Base-by-base conservation (phyloP, 2,329 filamentous ascomycete species). In the Fusarium cyanostomum region DNA sequence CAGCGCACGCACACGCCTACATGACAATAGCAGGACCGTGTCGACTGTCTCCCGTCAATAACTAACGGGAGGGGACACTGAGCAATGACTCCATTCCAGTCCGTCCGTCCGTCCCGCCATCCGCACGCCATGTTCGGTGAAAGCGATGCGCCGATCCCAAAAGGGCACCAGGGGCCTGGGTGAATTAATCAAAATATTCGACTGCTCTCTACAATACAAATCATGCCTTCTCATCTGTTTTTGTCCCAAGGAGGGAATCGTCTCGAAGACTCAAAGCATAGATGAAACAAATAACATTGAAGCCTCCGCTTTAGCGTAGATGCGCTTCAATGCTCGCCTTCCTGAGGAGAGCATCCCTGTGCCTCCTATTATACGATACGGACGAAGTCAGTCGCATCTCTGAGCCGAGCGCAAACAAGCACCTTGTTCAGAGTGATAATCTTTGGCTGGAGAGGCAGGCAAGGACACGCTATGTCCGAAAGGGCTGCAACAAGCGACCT, bases 231-330 rank as follows among this genome's bases (percentile, higher is more conserved):
- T 56, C 51, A 44, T 53, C 52, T 62, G 41, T 66, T 59, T 55
- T 59, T 51, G 59, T 68, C 62, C 59, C 46, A 45, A 63, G 43
- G 41, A 57, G 66, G 57, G 51, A 59, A 54, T 53, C 41, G 45
- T 52, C 60, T 52, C 37, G 41, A 49, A 59, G 33, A 59, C 51
- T 60, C 50, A 51, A 56, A 57, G 61, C 66, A 67, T 50, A 35
- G 60, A 59, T 71, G 68, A 71, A 71, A 71, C 68, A 62, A 59
- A 56, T 62, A 54, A 59, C 54, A 64, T 60, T 66, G 56, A 59
- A 55, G 56, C 56, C 56, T 54, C 38, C 38, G 52, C 41, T 33
- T 43, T 67, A 67, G 64, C 56, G 54, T 44, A 51, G 35, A 51
- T 50, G 37, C 24, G 39, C 28, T 35, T 54, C 18, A 37, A 35